These are phyloP conservation scores for Colletotrichum tamarilloi DNA, from an alignment of 2,329 filamentous ascomycete species.

Conservation along the genomic window DNA sequence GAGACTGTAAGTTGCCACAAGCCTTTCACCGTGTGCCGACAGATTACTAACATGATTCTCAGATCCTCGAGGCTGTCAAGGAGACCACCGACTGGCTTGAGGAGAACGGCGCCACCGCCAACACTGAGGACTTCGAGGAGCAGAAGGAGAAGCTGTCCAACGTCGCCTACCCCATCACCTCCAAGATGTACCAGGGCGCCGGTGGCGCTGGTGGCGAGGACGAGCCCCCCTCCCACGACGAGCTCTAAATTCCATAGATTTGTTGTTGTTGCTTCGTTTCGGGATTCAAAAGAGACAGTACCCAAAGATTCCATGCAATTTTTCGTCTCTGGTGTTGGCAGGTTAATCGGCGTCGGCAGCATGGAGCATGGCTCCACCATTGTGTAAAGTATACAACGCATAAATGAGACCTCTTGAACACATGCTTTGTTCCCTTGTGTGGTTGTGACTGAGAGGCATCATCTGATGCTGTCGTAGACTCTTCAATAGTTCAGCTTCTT, in stretches of 20 bases:
- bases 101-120: slow-evolving; percentile 88
- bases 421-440: background rate
- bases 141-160: slow-evolving; percentile 99
- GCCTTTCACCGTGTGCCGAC: slow-evolving; percentile 36
- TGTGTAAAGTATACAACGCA: slow-evolving; percentile 36
- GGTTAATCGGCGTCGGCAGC: slow-evolving; percentile 37
- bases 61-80: slow-evolving; percentile 95
- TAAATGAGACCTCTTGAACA: slow-evolving; percentile 36
- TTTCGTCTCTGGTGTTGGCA: slow-evolving; percentile 37
- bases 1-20: slow-evolving; percentile 75
- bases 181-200: slow-evolving; percentile 87
- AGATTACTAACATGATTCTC: slow-evolving; percentile 8
- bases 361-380: slow-evolving; percentile 33
- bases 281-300: slow-evolving; percentile 34
- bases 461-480: background rate
- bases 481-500: background rate
- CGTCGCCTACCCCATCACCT: slow-evolving; percentile 98
- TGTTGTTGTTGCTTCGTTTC: slow-evolving; percentile 35
- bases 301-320: slow-evolving; percentile 34
- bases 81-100: slow-evolving; percentile 97
- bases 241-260: slow-evolving; percentile 71
- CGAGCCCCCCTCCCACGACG: slow-evolving; percentile 77
- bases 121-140: slow-evolving; percentile 96
- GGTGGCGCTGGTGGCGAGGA: slow-evolving; percentile 74
- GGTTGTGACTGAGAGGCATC: background rate